phyloP scores from a whole-genome alignment of 2,329 filamentous ascomycete genomes.

The Fusarium pseudograminearum region DNA sequence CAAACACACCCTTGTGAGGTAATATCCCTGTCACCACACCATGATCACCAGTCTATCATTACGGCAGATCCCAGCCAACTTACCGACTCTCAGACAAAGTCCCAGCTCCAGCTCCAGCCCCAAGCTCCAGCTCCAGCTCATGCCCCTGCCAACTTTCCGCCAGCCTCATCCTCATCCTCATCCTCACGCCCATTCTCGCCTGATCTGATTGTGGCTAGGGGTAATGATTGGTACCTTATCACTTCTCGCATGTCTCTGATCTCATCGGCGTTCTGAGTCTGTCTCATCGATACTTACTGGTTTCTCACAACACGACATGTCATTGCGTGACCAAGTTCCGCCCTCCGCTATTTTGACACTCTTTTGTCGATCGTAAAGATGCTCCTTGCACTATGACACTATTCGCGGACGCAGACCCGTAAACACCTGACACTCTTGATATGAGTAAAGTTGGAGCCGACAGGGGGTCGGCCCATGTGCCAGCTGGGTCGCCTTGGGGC shows the following conservation, averaged over 20 bases:
- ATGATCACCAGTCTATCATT: conserved; percentile 7
- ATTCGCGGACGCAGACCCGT: background rate
- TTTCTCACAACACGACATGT: background rate
- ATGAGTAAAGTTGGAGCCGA: background rate
- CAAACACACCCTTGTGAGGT: conserved; percentile 14
- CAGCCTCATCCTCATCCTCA: conserved; percentile 8
- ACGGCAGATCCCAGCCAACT: background rate
- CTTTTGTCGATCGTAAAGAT: background rate
- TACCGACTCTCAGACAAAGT: background rate
- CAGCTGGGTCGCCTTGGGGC: background rate
- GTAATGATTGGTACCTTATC: background rate
- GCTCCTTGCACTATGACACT: background rate
- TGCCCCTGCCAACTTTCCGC: conserved; percentile 10
- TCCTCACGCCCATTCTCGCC: background rate
- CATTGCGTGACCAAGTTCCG: background rate
- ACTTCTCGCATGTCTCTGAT: background rate
- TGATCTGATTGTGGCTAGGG: conserved; percentile 3
- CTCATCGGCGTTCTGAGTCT: background rate
- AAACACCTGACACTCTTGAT: background rate
- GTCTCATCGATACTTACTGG: background rate
- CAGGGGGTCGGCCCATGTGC: conserved; percentile 13
- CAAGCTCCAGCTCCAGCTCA: conserved; percentile 4
- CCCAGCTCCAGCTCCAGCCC: background rate
- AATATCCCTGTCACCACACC: conserved; percentile 17
- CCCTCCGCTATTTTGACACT: background rate